phyloP scores from a whole-genome alignment of 2,329 filamentous ascomycete genomes.

The Incumbomyces delicatus region DNA sequence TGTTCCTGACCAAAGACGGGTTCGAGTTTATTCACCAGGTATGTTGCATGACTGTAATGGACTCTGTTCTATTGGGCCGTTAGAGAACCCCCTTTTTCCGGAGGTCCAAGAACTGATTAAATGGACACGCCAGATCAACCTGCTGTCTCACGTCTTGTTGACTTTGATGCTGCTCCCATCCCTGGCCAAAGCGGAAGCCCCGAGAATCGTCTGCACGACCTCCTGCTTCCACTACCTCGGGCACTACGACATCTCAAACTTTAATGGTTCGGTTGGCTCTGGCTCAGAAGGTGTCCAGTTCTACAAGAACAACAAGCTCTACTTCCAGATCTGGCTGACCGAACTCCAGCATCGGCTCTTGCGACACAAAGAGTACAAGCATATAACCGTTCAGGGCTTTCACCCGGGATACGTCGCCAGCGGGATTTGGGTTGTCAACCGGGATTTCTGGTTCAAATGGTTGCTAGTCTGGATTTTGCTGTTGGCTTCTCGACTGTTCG shows the following conservation, averaged over 20 bases:
- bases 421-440: slow-evolving; percentile 3
- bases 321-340: slow-evolving; percentile 8
- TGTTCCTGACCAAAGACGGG: slow-evolving; percentile 5
- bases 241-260: slow-evolving; percentile 5
- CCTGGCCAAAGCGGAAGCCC: slow-evolving; percentile 1
- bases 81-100: too few relatives aligned
- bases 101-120: too few relatives aligned
- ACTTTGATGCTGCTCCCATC: slow-evolving; percentile 1
- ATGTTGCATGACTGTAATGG: background rate
- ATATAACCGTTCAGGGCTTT: slow-evolving; percentile 6
- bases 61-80: background rate
- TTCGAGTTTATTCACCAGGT: slow-evolving; percentile 8
- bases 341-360: slow-evolving; percentile 5
- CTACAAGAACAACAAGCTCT: slow-evolving; percentile 9
- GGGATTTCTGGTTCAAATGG: background rate
- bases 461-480: slow-evolving; percentile 1
- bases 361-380: slow-evolving; percentile 5
- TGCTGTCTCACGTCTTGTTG: slow-evolving; percentile 4
- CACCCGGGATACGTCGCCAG: slow-evolving; percentile 5
- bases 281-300: slow-evolving; percentile 1
- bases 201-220: slow-evolving; percentile 4
- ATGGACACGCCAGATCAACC: slow-evolving; percentile 7
- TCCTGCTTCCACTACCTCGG: slow-evolving; percentile 6
- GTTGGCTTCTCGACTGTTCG: background rate
- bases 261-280: background rate